Conservation (phyloP, 345 rosid species). For the Linum usitatissimum region DNA sequence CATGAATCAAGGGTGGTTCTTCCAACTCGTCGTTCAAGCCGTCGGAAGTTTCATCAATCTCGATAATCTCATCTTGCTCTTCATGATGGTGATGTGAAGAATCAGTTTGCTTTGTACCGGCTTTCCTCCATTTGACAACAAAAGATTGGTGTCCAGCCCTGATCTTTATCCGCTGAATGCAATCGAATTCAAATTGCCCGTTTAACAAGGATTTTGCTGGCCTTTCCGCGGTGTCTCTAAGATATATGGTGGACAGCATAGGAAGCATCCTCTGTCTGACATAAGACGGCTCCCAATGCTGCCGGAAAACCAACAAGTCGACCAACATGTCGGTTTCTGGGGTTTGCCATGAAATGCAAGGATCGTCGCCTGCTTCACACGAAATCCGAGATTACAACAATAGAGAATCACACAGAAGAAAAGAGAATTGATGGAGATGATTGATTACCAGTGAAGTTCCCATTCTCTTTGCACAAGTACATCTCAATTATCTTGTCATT, state of each 20-base stretch:
- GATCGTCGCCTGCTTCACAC: slow-evolving; percentile 29
- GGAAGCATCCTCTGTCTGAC: slow-evolving; percentile 67
- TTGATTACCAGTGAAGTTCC: slow-evolving; percentile 35
- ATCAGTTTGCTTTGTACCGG: neutral
- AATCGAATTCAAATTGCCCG: slow-evolving; percentile 65
- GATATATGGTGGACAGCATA: slow-evolving; percentile 69
- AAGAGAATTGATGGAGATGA: neutral
- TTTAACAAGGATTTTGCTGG: slow-evolving; percentile 34
- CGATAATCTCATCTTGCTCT: slow-evolving; percentile 28
- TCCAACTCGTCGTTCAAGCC: slow-evolving; percentile 30
- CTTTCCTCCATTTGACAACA: slow-evolving; percentile 74
- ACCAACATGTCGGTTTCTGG: slow-evolving; percentile 71
- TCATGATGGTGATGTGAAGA: slow-evolving; percentile 12
- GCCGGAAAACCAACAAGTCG: slow-evolving; percentile 66
- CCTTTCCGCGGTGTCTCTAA: slow-evolving; percentile 48
- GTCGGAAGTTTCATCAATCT: slow-evolving; percentile 37
- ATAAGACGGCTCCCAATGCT: slow-evolving; percentile 62
- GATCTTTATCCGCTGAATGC: slow-evolving; percentile 54
- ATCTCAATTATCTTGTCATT: slow-evolving; percentile 53
- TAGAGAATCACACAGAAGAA: neutral
- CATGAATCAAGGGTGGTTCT: slow-evolving; percentile 29
- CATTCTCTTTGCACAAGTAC: slow-evolving; percentile 41
- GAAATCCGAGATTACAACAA: neutral
- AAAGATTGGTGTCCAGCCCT: slow-evolving; percentile 53
- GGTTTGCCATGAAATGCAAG: slow-evolving; percentile 46